phyloP scores from a whole-genome alignment of 768 basidiomycete species.

The Postia placenta region DNA sequence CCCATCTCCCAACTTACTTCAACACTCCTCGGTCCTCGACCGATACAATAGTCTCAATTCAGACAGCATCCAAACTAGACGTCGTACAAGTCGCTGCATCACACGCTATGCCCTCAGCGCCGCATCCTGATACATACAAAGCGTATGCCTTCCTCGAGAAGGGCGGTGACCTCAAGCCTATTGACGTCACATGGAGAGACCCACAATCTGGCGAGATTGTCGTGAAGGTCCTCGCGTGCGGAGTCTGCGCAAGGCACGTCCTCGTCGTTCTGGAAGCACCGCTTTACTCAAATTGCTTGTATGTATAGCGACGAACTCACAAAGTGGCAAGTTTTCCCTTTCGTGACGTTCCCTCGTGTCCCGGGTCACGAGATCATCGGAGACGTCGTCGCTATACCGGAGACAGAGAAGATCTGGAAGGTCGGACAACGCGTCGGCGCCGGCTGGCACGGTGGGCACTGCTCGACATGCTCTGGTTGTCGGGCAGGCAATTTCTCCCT shows the following conservation, averaged over 20 bases:
- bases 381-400: constrained; percentile 16
- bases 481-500: constrained; percentile 19
- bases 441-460: constrained; percentile 26
- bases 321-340: not conserved
- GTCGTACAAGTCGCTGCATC: too few relatives aligned
- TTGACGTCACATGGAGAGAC: constrained; percentile 14
- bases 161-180: constrained; percentile 13
- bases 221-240: constrained; percentile 22
- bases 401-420: constrained; percentile 15
- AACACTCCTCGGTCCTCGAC: too few relatives aligned
- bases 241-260: constrained; percentile 20
- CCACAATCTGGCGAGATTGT: constrained; percentile 18
- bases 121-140: constrained; percentile 13
- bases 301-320: constrained; percentile 1
- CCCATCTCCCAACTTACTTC: too few relatives aligned
- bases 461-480: constrained; percentile 19
- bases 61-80: too few relatives aligned
- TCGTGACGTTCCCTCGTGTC: constrained; percentile 15
- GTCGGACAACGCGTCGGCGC: constrained; percentile 24
- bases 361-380: constrained; percentile 26
- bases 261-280: not conserved
- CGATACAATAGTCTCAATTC: too few relatives aligned
- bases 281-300: not conserved
- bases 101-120: too few relatives aligned
- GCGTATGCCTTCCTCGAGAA: constrained; percentile 14